phyloP scores from a whole-genome alignment of 306 rosid genomes.

The Sphenostylis stenocarpa region DNA sequence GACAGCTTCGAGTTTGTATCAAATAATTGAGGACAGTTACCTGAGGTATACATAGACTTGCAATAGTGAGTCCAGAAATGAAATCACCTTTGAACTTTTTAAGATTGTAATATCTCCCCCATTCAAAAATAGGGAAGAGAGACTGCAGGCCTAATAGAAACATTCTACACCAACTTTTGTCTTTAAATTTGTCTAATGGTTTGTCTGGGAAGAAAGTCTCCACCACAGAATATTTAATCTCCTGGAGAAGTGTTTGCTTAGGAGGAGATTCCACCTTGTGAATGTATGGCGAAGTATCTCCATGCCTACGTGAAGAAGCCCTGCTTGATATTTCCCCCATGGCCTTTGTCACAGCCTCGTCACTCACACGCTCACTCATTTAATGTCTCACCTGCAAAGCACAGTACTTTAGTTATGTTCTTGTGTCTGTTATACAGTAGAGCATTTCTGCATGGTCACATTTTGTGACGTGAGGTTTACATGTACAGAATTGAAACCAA shows the following conservation, averaged over 20 bases:
- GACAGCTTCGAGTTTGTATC: no score
- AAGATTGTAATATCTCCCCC: slow-evolving; percentile 57
- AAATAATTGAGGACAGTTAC: slow-evolving; percentile 21
- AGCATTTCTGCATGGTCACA: not conserved
- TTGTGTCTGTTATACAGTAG: not conserved
- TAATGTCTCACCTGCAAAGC: slow-evolving; percentile 11
- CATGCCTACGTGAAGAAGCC: slow-evolving; percentile 28
- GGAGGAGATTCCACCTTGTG: slow-evolving; percentile 49
- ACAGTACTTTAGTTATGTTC: not conserved
- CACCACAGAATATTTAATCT: slow-evolving; percentile 25
- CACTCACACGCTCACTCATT: slow-evolving; percentile 38
- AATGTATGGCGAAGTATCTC: slow-evolving; percentile 10
- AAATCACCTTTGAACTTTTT: slow-evolving; percentile 55
- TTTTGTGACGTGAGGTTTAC: not conserved
- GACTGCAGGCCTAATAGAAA: slow-evolving; percentile 44
- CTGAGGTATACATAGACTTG: slow-evolving; percentile 86
- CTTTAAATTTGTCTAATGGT: slow-evolving; percentile 51
- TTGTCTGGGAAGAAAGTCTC: slow-evolving; percentile 55
- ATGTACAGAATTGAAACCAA: slow-evolving; percentile 4
- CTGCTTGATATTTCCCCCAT: slow-evolving; percentile 32
- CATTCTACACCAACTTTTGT: slow-evolving; percentile 37
- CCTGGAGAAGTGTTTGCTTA: slow-evolving; percentile 37
- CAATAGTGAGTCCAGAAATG: slow-evolving; percentile 68
- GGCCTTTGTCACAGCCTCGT: not conserved
- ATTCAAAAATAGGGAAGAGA: slow-evolving; percentile 60